Base-by-base conservation (phyloP, 2,329 filamentous ascomycete genomes). In the Curvularia verruculosa region DNA sequence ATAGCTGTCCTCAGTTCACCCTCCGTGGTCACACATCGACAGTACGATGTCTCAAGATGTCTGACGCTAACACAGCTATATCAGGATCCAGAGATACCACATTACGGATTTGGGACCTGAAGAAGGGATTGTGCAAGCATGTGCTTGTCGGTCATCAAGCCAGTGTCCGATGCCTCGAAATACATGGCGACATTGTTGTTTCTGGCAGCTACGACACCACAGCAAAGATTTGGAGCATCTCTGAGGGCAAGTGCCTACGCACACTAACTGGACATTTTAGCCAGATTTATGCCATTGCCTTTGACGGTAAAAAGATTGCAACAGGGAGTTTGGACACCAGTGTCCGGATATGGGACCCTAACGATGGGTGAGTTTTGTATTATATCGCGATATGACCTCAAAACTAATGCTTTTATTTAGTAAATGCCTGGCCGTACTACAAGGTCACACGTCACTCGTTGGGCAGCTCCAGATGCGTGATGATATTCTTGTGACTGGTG, bases 181-280 rank as follows among this genome's bases (percentile, higher is more conserved):
- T 98, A 69, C 92, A 96, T 74, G 95, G 93, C 52, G 94, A 99
- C 77, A 87, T 96, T 63, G 91, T 98, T 39, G 95, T 99, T n/a
- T 97, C 93, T 28, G 95, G 95, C 55, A 96, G 92, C 76, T 99
- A 99, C 78, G 95, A 99, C 75, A 97, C 95, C 6, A 97, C 92
- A 21, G 95, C 95, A 21, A 89, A 92, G 68, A 94, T 99, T 55
- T 99, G 95, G 95, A 97, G 91, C 76, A 98, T 99, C 50, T 96
- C 92, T 1, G 91, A 97, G 78, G 95, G 95, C 28, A 88, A 92
- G 61, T 99, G 95, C 75, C 81, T 98, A 52, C 89, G 94, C 65
- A 97, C 92, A 0, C 83, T 99, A 37, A 88, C 89, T 43, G 95
- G 95, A 0, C 95, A 99, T 77, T 99, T 97, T 78, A 98, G 94